Evolutionary conservation across 495 filamentous ascomycete genomes (phyloP), one percentile per base, ranked within the genome.

Genomic region (Sabuloglossum arenarium): DNA sequence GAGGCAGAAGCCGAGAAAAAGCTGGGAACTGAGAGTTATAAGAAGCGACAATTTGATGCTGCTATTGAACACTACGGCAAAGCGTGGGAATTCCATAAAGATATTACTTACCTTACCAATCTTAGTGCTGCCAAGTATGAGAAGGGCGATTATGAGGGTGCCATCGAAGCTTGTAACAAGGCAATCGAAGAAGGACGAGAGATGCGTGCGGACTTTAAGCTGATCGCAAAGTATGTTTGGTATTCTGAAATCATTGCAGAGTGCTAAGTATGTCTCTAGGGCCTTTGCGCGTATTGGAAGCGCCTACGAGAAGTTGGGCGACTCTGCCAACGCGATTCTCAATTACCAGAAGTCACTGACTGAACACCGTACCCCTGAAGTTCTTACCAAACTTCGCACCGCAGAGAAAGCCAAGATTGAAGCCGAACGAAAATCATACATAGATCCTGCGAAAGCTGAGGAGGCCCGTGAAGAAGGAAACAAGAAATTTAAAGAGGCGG

Each of bases 51-150:
- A 63, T 91, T 97, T 57, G 93, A 96, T 61, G 78, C 81, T 62
- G 91, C 91, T 45, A 94, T 97, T 63, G 80, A 86, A 67, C 88
- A 99, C 72, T 99, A 99, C 72, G 76, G 71, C 63, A 94, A 93
- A 66, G 91, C 91, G 1, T 99, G 93, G 93, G 85, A 89, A 51
- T 60, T 90, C 49, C 73, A 89, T 79, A 88, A 95, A 74, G 91
- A 99, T 60, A 89, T 97, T 64, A 91, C 88, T 14, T 99, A 97
- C 68, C 73, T 97, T 59, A 97, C 94, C 73, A 99, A 99, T 69
- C 75, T 88, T 25, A 86, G 88, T 59, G 93, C 91, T 3, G 91
- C 91, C 45, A 79, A 93, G 60, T 97, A 87, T 65, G 91, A 99
- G 68, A 94, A 95, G 73, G 88, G 87, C 53, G 90, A 97, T 61